phyloP scores from a whole-genome alignment of 2,329 filamentous ascomycete genomes.

The Rhynchosporium agropyri region DNA sequence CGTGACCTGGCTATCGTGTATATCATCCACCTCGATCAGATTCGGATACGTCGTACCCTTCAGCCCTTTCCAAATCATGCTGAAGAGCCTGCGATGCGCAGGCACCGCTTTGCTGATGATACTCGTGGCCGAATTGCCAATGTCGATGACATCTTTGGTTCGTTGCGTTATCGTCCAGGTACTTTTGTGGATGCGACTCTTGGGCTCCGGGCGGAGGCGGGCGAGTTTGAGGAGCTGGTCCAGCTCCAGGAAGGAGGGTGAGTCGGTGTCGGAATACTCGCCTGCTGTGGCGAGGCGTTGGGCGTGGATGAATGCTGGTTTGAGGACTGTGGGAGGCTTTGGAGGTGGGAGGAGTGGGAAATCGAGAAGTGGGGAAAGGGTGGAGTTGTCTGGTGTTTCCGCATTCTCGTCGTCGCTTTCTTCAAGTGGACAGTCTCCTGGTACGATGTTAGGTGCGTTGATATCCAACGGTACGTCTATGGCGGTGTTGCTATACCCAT shows the following conservation, averaged over 20 bases:
- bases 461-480: constrained; percentile 1
- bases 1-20: constrained; percentile 23
- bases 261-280: constrained; percentile 27
- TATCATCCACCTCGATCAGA: constrained; percentile 28
- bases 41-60: constrained; percentile 24
- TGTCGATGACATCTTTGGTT: constrained; percentile 12
- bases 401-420: background rate
- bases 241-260: constrained; percentile 8
- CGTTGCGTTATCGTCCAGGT: constrained; percentile 29
- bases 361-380: background rate
- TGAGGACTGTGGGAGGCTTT: background rate
- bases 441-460: constrained; percentile 1
- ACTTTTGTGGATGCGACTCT: constrained; percentile 17
- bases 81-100: constrained; percentile 23
- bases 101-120: constrained; percentile 24
- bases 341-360: background rate
- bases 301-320: constrained; percentile 24
- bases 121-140: constrained; percentile 8
- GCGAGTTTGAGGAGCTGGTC: constrained; percentile 27
- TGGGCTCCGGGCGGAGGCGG: background rate
- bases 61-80: constrained; percentile 21
- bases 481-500: background rate
- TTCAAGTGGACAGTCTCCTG: background rate
- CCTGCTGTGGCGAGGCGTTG: constrained; percentile 22
- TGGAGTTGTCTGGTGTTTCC: background rate